Base-by-base conservation (phyloP, 208 protist species). In the Leishmania martiniquensis region DNA sequence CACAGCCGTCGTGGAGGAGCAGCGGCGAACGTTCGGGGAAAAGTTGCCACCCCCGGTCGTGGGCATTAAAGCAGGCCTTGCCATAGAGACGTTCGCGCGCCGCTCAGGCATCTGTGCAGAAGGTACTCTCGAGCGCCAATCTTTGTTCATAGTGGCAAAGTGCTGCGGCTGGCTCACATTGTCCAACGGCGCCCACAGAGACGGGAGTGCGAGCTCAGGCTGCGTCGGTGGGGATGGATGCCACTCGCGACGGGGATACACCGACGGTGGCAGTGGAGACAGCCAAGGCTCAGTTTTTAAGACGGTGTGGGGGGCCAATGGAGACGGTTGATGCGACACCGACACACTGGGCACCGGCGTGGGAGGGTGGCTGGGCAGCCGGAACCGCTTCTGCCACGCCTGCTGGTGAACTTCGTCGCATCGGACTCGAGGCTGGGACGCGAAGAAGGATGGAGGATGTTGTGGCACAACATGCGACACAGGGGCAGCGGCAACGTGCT, bases 1-100 rank as follows among this genome's bases (percentile, higher is more conserved):
- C 22, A 72, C 72, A 15, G 72, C 25, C 12, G 73, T 65, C 78
- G 77, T 77, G 1, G 72, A 47, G 22, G 71, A 77, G 34, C 65
- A 72, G 10, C 66, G n/a, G 51, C 65, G 78, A 37, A 82, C 72
- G 12, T 77, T 62, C 12, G 63, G 62, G 5, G 72, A 54, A 34
- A 63, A 72, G 51, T 44, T 39, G 29, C 22, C 68, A 37, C 29
- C 1, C 32, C 29, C 47, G 12, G 15, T 29, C 6, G 68, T 52
- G 68, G 12, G 47, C 68, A 57, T 17, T 15, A 15, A 15, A 2
- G n/a, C 68, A 6, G 49, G 29, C 44, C n/a, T 1, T 51, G 29
- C 22, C 12, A 39, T 47, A 9, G 42, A 57, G 29, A 25, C 22
- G 32, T 37, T 22, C 17, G 22, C 68, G 37, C n/a, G 68, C 29